These are phyloP conservation scores for Rhododendron ovatum DNA, from an alignment of 148 eudicot genomes.

Conservation along the genomic window DNA sequence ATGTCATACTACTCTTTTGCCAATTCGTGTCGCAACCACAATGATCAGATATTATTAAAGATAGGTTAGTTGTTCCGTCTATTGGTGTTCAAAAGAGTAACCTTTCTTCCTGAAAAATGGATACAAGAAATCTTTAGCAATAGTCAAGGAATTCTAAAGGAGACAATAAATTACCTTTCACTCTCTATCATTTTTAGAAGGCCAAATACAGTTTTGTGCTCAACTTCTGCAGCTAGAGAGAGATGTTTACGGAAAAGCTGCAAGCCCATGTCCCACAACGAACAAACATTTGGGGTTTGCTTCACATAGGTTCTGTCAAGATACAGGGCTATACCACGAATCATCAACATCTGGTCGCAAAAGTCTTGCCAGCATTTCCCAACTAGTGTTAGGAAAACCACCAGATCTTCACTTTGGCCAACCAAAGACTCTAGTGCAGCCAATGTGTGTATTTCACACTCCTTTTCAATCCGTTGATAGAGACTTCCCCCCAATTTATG, in stretches of 20 bases:
- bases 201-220: slow-evolving; percentile 92
- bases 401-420: slow-evolving; percentile 90
- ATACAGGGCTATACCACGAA: slow-evolving; percentile 89
- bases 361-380: slow-evolving; percentile 98
- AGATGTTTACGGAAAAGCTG: slow-evolving; percentile 89
- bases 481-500: slow-evolving; percentile 94
- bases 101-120: neutral
- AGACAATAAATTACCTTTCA: slow-evolving; percentile 57
- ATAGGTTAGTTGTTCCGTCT: neutral
- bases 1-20: neutral
- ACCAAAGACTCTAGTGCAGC: slow-evolving; percentile 66
- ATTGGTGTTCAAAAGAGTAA: neutral
- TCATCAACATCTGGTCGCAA: slow-evolving; percentile 96
- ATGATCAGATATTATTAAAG: neutral
- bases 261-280: slow-evolving; percentile 99
- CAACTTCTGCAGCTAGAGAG: slow-evolving; percentile 81
- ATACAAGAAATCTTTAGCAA: neutral
- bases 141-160: neutral
- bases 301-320: slow-evolving; percentile 97
- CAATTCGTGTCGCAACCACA: neutral
- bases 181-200: slow-evolving; percentile 92
- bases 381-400: slow-evolving; percentile 81
- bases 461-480: slow-evolving; percentile 81
- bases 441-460: slow-evolving; percentile 81
- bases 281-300: slow-evolving; percentile 75